A percentile compares a stretch with the other conserved stretches of the same genome.
Conservation (phyloP, 768 basidiomycete genomes). For the Termitomyces sp. region DNA sequence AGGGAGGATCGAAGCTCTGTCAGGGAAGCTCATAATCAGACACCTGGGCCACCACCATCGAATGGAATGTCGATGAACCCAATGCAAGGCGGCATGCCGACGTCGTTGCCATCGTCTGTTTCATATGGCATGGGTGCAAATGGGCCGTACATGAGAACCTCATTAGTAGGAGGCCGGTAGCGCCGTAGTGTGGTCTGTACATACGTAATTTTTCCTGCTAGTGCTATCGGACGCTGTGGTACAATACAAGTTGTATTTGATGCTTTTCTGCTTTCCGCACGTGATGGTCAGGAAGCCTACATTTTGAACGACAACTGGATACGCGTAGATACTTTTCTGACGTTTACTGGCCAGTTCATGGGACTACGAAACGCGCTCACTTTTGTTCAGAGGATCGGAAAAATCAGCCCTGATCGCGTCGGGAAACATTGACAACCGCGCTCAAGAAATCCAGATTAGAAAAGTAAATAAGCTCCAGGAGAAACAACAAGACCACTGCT, state of each 20-base stretch:
- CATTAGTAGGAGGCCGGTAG: neutral
- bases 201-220: neutral
- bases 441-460: neutral
- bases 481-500: neutral
- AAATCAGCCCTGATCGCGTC: neutral
- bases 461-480: neutral
- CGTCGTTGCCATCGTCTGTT: slow-evolving; percentile 37
- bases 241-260: neutral
- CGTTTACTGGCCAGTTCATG: neutral
- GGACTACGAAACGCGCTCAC: neutral
- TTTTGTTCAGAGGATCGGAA: neutral
- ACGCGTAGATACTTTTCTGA: neutral
- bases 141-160: slow-evolving; percentile 61
- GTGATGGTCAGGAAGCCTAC: neutral
- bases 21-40: slow-evolving; percentile 51
- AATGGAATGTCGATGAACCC: slow-evolving; percentile 43
- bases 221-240: neutral
- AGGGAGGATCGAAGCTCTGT: slow-evolving; percentile 59
- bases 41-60: slow-evolving; percentile 40
- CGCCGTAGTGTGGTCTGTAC: neutral
- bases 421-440: neutral
- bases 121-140: slow-evolving; percentile 54
- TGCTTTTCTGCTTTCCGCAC: neutral
- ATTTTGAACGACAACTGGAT: neutral
- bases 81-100: slow-evolving; percentile 27